Base-by-base conservation (phyloP, 1,284 basidiomycete species). In the Vanrija sp. region DNA sequence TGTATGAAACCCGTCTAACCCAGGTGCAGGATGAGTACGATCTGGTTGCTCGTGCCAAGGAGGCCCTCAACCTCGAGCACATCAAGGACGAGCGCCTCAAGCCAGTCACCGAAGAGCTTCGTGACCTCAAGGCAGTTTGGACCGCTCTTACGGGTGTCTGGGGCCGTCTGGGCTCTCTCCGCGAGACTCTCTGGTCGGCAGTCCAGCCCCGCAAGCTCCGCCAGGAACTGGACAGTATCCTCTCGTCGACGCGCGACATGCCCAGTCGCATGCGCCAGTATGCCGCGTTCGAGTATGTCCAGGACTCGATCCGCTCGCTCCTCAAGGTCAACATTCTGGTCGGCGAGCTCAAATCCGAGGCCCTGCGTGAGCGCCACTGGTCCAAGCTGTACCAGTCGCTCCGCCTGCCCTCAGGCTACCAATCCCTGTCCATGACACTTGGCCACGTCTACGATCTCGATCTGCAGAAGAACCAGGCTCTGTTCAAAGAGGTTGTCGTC, bases 211-310 rank as follows among this genome's bases (percentile, higher is more conserved):
- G 96, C 65, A 98, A 98, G 77, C 76, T 99, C 54, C 85, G 96
- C 61, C 91, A 95, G 69, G 89, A 93, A 64, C 85, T 98, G 54
- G 96, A 99, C 66, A 85, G 82, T 4, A 80, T 98, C 49, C 76
- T 98, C 49, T 82, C 83, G 23, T 92, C 90, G 27, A 98, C 94
- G 18, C 93, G 94, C 76, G 95, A 98, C 48, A 95, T 99, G 94
- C 96, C 96, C 0, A 96, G 90, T 46, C 83, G 94, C 53, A 98
- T 98, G 96, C 84, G 96, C 56, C 96, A 98, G 73, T 99, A 98
- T 72, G 90, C 93, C 9, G 96, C 96, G 0, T 98, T 98, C 69
- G 96, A 98, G 79, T 95, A 91, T 71, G 92, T 98, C 3, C 95
- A 98, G 69, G 95, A 98, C 46, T 82, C 87, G 18, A 80, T 99